Evolutionary conservation across 768 basidiomycete species (phyloP).

Genomic region (Xerocomus spinulosus): DNA sequence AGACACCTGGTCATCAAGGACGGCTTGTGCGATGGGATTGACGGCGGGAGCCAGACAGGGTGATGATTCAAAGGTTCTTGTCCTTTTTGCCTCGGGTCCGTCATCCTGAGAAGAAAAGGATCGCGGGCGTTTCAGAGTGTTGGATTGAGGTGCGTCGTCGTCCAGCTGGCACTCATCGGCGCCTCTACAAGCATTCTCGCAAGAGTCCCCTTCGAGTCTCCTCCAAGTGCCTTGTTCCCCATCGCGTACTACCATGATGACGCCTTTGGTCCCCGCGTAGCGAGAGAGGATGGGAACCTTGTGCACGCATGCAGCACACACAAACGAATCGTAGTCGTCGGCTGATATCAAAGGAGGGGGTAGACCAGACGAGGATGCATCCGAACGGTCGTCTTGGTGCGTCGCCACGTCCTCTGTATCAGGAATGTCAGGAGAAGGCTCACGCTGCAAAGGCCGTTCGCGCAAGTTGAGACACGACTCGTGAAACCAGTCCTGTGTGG

Average conservation of each 20-base stretch:
- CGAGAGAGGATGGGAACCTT: constrained; percentile 48
- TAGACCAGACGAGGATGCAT: constrained; percentile 58
- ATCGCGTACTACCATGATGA: constrained; percentile 63
- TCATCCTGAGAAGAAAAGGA: constrained; percentile 23
- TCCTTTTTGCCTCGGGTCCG: constrained; percentile 39
- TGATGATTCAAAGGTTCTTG: constrained; percentile 35
- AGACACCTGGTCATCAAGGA: constrained; percentile 31
- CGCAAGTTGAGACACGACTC: constrained; percentile 84
- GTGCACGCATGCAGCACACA: constrained; percentile 68
- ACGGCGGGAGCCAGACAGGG: constrained; percentile 55
- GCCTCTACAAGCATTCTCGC: too few relatives aligned
- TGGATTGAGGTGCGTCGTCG: constrained; percentile 19
- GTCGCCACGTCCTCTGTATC: neutral
- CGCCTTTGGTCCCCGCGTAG: constrained; percentile 65
- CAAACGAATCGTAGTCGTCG: constrained; percentile 67
- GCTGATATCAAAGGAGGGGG: constrained; percentile 65
- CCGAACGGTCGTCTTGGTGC: constrained; percentile 58
- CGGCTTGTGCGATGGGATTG: constrained; percentile 41
- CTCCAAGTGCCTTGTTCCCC: constrained; percentile 47
- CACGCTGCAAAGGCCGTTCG: constrained; percentile 53
- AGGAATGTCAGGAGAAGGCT: constrained; percentile 29
- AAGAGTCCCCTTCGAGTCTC: constrained; percentile 36
- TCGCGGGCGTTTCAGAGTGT: constrained; percentile 43
- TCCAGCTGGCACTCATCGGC: too few relatives aligned
- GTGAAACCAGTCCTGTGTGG: constrained; percentile 86